Evolutionary conservation across 2,329 filamentous ascomycete species (phyloP).

Genomic region (Scorias spongiosa): DNA sequence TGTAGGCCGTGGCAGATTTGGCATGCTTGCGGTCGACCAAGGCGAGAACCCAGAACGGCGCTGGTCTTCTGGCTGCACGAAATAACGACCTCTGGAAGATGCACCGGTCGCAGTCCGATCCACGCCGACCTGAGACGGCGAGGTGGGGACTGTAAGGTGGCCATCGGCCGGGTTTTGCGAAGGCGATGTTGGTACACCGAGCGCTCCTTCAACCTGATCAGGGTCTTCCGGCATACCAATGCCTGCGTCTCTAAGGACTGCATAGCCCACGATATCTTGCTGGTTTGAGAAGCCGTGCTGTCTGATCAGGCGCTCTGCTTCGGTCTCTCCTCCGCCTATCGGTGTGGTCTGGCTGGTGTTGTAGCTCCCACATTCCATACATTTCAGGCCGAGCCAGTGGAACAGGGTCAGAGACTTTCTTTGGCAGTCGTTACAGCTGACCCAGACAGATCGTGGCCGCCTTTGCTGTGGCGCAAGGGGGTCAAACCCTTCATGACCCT

Average conservation of each 20-base stretch:
- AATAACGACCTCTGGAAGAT: conserved; percentile 17
- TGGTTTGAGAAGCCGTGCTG: conserved; percentile 21
- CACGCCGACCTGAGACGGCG: conserved; percentile 6
- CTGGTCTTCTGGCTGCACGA: conserved; percentile 15
- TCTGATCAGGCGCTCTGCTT: conserved; percentile 18
- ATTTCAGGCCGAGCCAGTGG: conserved; percentile 91
- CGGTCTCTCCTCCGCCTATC: conserved; percentile 22
- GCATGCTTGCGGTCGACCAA: conserved; percentile 17
- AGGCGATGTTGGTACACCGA: conserved; percentile 8
- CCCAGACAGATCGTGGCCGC: conserved; percentile 43
- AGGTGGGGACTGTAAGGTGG: conserved; percentile 3
- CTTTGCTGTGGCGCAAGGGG: conserved; percentile 3
- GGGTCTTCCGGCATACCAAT: conserved; percentile 14
- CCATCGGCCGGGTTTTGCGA: conserved; percentile 4
- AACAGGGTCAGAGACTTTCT: conserved; percentile 75
- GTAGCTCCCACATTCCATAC: conserved; percentile 44
- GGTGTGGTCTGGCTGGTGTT: conserved; percentile 36
- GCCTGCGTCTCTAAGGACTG: conserved; percentile 18
- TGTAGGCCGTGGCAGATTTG: conserved; percentile 7
- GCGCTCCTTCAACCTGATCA: conserved; percentile 6
- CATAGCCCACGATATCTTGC: conserved; percentile 22
- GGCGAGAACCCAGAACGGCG: conserved; percentile 14
- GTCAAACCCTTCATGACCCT: conserved; percentile 31
- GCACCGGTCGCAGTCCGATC: conserved; percentile 8
- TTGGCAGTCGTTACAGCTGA: conserved; percentile 90